Conservation (phyloP, 306 rosid species). For the Casuarina glauca region DNA sequence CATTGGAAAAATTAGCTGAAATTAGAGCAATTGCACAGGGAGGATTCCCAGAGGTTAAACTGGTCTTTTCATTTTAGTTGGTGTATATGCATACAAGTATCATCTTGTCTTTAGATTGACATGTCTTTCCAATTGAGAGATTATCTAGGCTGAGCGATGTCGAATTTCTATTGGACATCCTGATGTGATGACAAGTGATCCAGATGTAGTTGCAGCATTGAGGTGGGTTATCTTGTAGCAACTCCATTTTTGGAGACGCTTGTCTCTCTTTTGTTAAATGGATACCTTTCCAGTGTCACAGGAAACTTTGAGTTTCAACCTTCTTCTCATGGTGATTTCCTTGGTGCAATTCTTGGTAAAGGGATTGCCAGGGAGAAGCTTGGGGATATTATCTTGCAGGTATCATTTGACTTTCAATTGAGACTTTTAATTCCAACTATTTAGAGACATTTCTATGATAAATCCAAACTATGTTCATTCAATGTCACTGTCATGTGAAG, state of each 20-base stretch:
- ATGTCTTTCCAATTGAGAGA: slow-evolving; percentile 17
- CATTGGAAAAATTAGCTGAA: slow-evolving; percentile 70
- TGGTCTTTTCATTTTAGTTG: slow-evolving; percentile 14
- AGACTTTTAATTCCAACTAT: neutral
- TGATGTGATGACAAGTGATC: slow-evolving; percentile 76
- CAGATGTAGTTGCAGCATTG: slow-evolving; percentile 81
- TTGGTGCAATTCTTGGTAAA: slow-evolving; percentile 84
- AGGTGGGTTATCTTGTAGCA: slow-evolving; percentile 42
- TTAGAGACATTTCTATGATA: neutral
- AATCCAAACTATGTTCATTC: neutral
- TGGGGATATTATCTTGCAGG: slow-evolving; percentile 90
- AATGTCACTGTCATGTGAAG: neutral
- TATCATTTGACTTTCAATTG: slow-evolving; percentile 26
- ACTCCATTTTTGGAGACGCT: slow-evolving; percentile 8
- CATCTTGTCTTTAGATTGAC: slow-evolving; percentile 18
- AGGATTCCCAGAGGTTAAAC: slow-evolving; percentile 86
- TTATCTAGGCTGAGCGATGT: slow-evolving; percentile 84
- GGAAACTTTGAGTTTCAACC: slow-evolving; percentile 84
- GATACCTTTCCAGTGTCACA: slow-evolving; percentile 57
- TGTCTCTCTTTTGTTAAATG: slow-evolving; percentile 16
- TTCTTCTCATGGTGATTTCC: slow-evolving; percentile 88
- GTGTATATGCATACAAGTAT: neutral
- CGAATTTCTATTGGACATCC: slow-evolving; percentile 86
- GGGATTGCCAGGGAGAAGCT: slow-evolving; percentile 83
- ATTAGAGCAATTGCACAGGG: slow-evolving; percentile 83